These are phyloP conservation scores for Farysia itapuensis DNA, from an alignment of 1,284 basidiomycete species.

Conservation along the genomic window DNA sequence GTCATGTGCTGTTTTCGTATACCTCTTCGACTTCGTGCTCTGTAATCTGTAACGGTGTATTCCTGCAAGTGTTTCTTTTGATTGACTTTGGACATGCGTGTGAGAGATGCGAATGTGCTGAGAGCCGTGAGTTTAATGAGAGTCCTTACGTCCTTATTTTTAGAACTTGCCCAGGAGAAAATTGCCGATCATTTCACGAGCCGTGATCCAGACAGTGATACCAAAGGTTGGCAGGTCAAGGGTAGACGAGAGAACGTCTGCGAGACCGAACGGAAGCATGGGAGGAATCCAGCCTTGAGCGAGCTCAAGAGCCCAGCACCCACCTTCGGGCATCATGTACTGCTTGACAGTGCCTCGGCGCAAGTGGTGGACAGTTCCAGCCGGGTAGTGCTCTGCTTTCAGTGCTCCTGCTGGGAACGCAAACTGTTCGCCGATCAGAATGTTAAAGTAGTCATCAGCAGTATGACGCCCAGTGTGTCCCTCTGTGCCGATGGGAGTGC, in stretches of 20 bases:
- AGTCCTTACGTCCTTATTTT: too few species aligned
- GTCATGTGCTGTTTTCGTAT: too few species aligned
- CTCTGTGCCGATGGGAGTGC: constrained; percentile 92
- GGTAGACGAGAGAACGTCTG: constrained; percentile 82
- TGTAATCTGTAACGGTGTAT: too few species aligned
- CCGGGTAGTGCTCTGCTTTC: constrained; percentile 76
- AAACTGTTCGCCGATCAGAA: constrained; percentile 88
- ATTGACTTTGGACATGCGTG: not conserved
- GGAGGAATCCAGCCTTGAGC: constrained; percentile 69
- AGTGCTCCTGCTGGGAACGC: constrained; percentile 80
- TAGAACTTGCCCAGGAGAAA: constrained; percentile 41
- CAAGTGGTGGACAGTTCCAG: constrained; percentile 82
- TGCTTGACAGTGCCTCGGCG: constrained; percentile 84
- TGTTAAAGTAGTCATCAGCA: constrained; percentile 97
- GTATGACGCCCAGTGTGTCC: constrained; percentile 92
- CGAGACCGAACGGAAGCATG: constrained; percentile 79
- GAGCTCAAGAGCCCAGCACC: constrained; percentile 90
- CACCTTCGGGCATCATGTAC: constrained; percentile 91
- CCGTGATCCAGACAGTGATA: constrained; percentile 77
- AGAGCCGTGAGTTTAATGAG: too few species aligned
- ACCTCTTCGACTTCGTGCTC: too few species aligned
- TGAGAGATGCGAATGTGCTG: too few species aligned
- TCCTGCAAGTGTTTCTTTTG: constrained; percentile 1
- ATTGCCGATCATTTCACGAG: constrained; percentile 55
- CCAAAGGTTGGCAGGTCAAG: constrained; percentile 83